Evolutionary conservation across 768 basidiomycete species (phyloP).

Genomic region (Pleurotus tuoliensis): DNA sequence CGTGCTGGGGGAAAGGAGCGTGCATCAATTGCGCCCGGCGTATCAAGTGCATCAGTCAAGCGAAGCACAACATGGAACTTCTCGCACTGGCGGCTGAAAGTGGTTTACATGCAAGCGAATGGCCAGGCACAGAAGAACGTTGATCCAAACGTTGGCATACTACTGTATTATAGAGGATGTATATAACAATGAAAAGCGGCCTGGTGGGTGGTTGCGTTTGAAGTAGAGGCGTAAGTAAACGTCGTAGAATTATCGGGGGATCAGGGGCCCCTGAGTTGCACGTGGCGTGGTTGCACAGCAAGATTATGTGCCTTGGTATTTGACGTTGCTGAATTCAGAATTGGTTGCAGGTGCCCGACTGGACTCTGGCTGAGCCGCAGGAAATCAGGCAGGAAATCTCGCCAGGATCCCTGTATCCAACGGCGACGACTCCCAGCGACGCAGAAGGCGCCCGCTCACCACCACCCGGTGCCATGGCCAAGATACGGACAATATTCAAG

Average conservation of each 20-base stretch:
- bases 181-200: not conserved
- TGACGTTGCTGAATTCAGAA: conserved; percentile 6
- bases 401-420: not conserved
- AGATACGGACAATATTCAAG: conserved; percentile 9
- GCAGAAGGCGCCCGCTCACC: conserved; percentile 8
- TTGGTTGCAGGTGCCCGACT: conserved; percentile 4
- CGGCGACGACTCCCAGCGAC: conserved; percentile 8
- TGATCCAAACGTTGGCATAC: not conserved
- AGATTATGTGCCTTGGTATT: conserved; percentile 9
- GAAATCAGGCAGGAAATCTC: not conserved
- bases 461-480: conserved; percentile 16
- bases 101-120: conserved; percentile 9
- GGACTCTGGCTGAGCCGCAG: conserved; percentile 2
- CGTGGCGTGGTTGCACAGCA: conserved; percentile 5
- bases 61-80: not conserved
- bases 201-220: not conserved
- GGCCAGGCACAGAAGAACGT: conserved; percentile 14
- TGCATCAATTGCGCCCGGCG: not conserved
- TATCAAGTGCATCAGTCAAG: conserved; percentile 1
- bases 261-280: conserved; percentile 4
- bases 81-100: conserved; percentile 1
- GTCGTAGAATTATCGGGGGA: conserved; percentile 5
- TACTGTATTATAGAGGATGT: not conserved
- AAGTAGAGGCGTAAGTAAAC: not conserved
- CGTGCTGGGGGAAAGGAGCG: not conserved